These are phyloP conservation scores for Lactarius quietus DNA, from an alignment of 768 basidiomycete genomes.

Conservation along the genomic window DNA sequence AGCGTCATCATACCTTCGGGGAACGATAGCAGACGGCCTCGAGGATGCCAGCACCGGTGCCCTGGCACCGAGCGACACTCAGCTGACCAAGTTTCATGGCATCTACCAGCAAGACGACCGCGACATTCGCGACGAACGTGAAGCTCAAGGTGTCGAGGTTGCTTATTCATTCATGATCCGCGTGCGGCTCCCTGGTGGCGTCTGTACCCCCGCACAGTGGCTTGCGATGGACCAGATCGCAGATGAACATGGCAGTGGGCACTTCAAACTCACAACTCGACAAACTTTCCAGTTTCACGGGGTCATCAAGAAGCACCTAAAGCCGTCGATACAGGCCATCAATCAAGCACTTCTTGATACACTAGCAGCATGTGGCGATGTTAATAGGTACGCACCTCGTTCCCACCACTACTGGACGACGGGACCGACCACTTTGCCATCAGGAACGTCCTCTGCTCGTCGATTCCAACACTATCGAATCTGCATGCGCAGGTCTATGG, in stretches of 20 bases:
- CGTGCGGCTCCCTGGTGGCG: conserved; percentile 92
- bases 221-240: conserved; percentile 93
- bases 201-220: conserved; percentile 92
- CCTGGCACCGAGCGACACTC: conserved; percentile 83
- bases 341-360: conserved; percentile 90
- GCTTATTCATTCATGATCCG: conserved; percentile 99
- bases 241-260: conserved; percentile 89
- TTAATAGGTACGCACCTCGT: conserved; percentile 64
- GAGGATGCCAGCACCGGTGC: conserved; percentile 82
- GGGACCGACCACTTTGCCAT: conserved; percentile 6
- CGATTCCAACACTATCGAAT: conserved; percentile 85
- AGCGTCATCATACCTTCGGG: conserved; percentile 88
- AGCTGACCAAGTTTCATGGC: conserved; percentile 97
- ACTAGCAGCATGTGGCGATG: conserved; percentile 97
- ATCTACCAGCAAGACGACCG: conserved; percentile 98
- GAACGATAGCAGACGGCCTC: conserved; percentile 92
- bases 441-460: conserved; percentile 89
- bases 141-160: conserved; percentile 88
- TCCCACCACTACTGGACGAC: background rate
- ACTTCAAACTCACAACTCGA: conserved; percentile 96
- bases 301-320: conserved; percentile 94
- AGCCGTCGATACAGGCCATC: conserved; percentile 96
- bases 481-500: conserved; percentile 80
- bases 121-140: conserved; percentile 95
- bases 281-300: conserved; percentile 99